Evolutionary conservation across 805 yeast species (phyloP).

Genomic region (Alloascoidea hylecoeti): DNA sequence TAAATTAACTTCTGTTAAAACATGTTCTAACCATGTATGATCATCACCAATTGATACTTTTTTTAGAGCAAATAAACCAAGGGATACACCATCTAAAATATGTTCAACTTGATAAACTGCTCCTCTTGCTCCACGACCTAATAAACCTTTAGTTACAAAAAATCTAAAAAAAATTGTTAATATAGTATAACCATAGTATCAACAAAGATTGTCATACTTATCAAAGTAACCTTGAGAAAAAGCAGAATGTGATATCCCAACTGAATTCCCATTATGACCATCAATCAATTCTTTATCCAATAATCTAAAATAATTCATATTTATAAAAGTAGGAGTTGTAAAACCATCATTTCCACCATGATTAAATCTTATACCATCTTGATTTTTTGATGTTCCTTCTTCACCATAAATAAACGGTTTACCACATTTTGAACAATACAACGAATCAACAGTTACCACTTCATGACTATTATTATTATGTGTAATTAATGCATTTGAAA

Average conservation of each 20-base stretch:
- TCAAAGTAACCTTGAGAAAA: slow-evolving; percentile 76
- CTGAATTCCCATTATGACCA: too few species aligned
- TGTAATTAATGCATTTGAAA: too few species aligned
- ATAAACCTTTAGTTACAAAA: slow-evolving; percentile 40
- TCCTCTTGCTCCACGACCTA: slow-evolving; percentile 82
- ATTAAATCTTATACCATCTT: too few species aligned
- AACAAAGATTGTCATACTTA: slow-evolving; percentile 23
- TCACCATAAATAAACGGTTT: too few species aligned
- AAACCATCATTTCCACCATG: too few species aligned
- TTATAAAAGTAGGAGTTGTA: too few species aligned
- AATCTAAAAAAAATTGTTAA: slow-evolving; percentile 16
- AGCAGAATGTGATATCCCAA: slow-evolving; percentile 31
- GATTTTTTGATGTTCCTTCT: too few species aligned
- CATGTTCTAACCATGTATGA: slow-evolving; percentile 50
- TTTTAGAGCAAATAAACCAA: slow-evolving; percentile 77
- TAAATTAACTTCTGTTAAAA: slow-evolving; percentile 66
- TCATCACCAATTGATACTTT: slow-evolving; percentile 62
- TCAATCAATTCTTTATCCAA: too few species aligned
- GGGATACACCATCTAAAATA: slow-evolving; percentile 48
- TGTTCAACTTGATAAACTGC: slow-evolving; percentile 78
- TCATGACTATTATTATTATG: too few species aligned
- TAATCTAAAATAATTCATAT: too few species aligned
- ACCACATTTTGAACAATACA: too few species aligned
- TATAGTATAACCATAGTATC: neutral
- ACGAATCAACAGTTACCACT: too few species aligned